phyloP scores from a whole-genome alignment of 2,329 filamentous ascomycete species.

The Venturia aucupariae region DNA sequence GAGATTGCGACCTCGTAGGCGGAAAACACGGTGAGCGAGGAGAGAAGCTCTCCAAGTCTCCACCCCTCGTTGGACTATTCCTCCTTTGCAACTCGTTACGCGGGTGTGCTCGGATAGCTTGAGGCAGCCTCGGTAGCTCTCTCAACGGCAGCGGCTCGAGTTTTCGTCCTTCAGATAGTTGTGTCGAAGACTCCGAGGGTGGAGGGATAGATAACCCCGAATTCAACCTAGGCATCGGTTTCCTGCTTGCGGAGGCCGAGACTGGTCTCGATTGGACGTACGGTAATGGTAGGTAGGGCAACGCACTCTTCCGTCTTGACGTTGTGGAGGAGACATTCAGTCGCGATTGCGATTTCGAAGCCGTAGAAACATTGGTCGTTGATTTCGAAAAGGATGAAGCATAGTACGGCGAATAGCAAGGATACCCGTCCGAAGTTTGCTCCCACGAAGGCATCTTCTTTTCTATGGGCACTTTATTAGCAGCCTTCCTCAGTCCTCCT shows the following conservation, averaged over 20 bases:
- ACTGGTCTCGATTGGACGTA: neutral
- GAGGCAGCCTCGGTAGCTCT: neutral
- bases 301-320: neutral
- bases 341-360: neutral
- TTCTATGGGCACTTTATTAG: neutral
- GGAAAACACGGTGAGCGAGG: neutral
- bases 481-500: neutral
- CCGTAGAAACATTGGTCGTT: neutral
- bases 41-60: neutral
- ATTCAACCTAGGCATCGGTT: neutral
- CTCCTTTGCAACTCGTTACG: neutral
- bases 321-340: neutral
- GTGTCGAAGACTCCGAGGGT: neutral
- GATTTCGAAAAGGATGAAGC: neutral
- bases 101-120: neutral
- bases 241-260: neutral
- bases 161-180: neutral
- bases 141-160: neutral
- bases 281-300: neutral
- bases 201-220: neutral
- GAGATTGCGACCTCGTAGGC: neutral
- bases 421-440: neutral
- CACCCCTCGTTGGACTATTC: neutral
- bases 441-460: slow-evolving; percentile 4
- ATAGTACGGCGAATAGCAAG: neutral